Evolutionary conservation across 768 basidiomycete genomes (phyloP).

Genomic region (Auricularia cornea): DNA sequence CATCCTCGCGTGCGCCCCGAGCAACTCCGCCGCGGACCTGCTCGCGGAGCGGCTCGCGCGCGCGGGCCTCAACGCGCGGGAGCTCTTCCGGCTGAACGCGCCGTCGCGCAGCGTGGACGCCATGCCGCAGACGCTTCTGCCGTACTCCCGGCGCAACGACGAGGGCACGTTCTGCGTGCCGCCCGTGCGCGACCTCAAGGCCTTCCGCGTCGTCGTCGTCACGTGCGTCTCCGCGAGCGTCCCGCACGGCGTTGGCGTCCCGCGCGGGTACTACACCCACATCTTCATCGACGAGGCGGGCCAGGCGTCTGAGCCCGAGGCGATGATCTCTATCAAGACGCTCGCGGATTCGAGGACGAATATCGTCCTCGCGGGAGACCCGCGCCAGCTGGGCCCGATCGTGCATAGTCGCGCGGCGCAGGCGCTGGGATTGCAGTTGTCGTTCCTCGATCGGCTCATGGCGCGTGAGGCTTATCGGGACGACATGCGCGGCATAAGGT

Average conservation of each 20-base stretch:
- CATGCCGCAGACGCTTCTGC: not conserved
- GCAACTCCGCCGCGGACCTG: conserved; percentile 15
- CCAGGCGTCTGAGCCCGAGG: conserved; percentile 63
- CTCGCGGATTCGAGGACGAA: conserved; percentile 46
- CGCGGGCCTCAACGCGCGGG: not conserved
- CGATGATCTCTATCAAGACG: conserved; percentile 53
- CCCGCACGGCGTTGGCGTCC: conserved; percentile 45
- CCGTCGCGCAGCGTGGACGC: conserved; percentile 5
- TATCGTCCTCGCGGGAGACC: conserved; percentile 59
- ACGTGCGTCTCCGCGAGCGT: conserved; percentile 60
- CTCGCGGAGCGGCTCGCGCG: conserved; percentile 8
- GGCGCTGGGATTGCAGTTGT: conserved; percentile 46
- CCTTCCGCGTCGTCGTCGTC: conserved; percentile 48
- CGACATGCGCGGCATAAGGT: not conserved
- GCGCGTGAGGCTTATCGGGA: conserved; percentile 30
- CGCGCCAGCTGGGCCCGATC: conserved; percentile 63
- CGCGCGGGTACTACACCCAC: conserved; percentile 54
- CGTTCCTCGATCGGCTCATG: conserved; percentile 58
- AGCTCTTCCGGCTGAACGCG: conserved; percentile 12
- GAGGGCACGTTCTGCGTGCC: conserved; percentile 30
- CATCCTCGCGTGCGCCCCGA: conserved; percentile 14
- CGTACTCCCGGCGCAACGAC: conserved; percentile 1
- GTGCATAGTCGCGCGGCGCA: conserved; percentile 50
- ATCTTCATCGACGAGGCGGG: conserved; percentile 69
- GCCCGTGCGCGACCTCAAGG: conserved; percentile 26